Evolutionary conservation across 2,329 filamentous ascomycete genomes (phyloP), one percentile per base, ranked within the genome.

Genomic region (Penicillium sp.): DNA sequence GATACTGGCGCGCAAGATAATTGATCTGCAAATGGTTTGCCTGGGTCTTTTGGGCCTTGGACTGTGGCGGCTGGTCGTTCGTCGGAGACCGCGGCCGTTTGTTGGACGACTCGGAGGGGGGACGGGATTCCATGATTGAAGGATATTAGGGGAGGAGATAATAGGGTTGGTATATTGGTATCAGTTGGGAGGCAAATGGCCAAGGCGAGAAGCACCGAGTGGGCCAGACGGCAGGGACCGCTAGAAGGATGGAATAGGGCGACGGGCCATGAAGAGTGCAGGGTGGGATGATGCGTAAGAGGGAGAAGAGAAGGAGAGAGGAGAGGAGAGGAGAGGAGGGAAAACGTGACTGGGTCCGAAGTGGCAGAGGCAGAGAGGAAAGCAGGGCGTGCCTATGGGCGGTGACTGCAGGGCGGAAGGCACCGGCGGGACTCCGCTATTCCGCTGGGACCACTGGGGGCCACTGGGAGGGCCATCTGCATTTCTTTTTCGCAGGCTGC

Each of bases 1-100:
- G 75, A 61, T 82, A 81, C 55, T 86, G 84, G 34, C 84, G 79
- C 44, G 83, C 84, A 47, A 87, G 81, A 61, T 87, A 87, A 70
- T 87, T 87, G 73, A 87, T 87, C 68, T 86, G 84, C 37, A 87
- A 75, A 63, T 85, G 83, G 67, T 82, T 82, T 65, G 76, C 78
- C 45, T 69, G 74, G 15, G 75, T 81, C 70, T 83, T 84, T 65
- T 74, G 76, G 48, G 75, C 67, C 68, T 84, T 86, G 62, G 78
- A 72, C 30, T 70, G 66, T 53, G 66, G 68, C 52, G 64, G 64
- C 49, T 67, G 66, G 49, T 77, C 74, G 46, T 67, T 69, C 2
- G 74, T 72, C 9, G 73, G 74, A 20, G 77, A 78, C 33, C 76
- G 70, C 34, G 76, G 74, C 46, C 76, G 72, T 66, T 78, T 78